Base-by-base conservation (phyloP, 139 green algal genomes). In the Nannochloris sp. region DNA sequence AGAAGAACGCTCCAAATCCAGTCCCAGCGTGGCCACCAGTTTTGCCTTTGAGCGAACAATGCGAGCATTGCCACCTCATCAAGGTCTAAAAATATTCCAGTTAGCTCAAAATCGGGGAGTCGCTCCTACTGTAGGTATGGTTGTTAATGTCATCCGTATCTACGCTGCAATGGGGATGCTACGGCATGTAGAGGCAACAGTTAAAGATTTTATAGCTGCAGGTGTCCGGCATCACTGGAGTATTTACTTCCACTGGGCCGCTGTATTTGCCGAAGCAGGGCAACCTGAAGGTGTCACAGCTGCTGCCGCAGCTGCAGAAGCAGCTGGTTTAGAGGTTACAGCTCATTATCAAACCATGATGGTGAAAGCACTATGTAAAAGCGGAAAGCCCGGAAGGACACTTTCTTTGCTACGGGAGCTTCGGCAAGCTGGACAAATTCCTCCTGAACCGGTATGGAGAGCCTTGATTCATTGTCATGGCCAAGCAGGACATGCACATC, bases 361-460 rank as follows among this genome's bases (percentile, higher is more conserved):
- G 9, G 48, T 59, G 9, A 59, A 59, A 12, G 48, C 48, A 9
- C 9, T 12, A 36, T 59, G 48, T 12, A 34, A 39, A 10, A 9
- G 9, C 48, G 48, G 48, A 33, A 19, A 25, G 7, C 12, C 14
- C 4, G 34, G 33, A 1, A 44, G 48, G 2, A 53, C 47, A 3
- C 38, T 59, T 31, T 8, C 6, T 36, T 13, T 73, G 38, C 39
- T 67, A 39, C 7, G 14, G 13, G 66, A 73, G 38, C 64, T 73
- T 37, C 4, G 13, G 14, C 19, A 59, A 31, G 29, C 37, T 2
- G 57, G 66, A 13, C 29, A 61, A 29, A 12, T 34, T 2, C 57
- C 56, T 31, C 19, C 54, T 14, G 66, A 73, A 9, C 19, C 64
- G 23, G 44, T 67, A n/a, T 73, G 58, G 38, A 51, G 66, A 7